Evolutionary conservation across 805 yeast genomes (phyloP).

Genomic region (Candida coquimbonensis): DNA sequence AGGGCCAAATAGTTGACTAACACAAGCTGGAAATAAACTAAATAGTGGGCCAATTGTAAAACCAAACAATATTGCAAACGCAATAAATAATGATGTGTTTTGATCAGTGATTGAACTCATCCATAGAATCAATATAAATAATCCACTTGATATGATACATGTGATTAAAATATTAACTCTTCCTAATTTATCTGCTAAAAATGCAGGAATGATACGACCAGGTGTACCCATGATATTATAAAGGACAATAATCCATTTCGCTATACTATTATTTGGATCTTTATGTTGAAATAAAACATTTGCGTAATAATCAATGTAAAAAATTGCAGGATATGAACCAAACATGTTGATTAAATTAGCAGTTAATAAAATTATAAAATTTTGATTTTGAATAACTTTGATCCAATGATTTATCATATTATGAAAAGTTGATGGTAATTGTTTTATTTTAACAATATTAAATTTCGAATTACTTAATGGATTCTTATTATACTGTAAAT

Average conservation of each 20-base stretch:
- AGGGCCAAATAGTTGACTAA: slow-evolving; percentile 18
- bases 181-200: slow-evolving; percentile 16
- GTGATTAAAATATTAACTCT: slow-evolving; percentile 13
- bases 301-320: slow-evolving; percentile 20
- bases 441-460: slow-evolving; percentile 6
- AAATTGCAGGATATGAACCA: slow-evolving; percentile 20
- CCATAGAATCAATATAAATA: slow-evolving; percentile 14
- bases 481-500: slow-evolving; percentile 8
- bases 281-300: slow-evolving; percentile 4
- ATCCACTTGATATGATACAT: slow-evolving; percentile 7
- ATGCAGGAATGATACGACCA: slow-evolving; percentile 20
- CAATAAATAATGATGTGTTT: slow-evolving; percentile 7
- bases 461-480: slow-evolving; percentile 15
- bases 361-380: slow-evolving; percentile 7
- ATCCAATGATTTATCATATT: slow-evolving; percentile 11
- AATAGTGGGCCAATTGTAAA: slow-evolving; percentile 17
- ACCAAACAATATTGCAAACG: slow-evolving; percentile 16
- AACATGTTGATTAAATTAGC: slow-evolving; percentile 18
- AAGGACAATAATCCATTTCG: slow-evolving; percentile 14
- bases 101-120: slow-evolving; percentile 12
- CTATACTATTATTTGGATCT: slow-evolving; percentile 8
- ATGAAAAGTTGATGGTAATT: slow-evolving; percentile 8
- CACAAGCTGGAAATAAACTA: slow-evolving; percentile 18
- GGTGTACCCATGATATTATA: slow-evolving; percentile 20
- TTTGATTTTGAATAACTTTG: slow-evolving; percentile 4